Evolutionary conservation across 345 rosid genomes (phyloP), one percentile per base, ranked within the genome.

Genomic region (Anastatica hierochuntica): DNA sequence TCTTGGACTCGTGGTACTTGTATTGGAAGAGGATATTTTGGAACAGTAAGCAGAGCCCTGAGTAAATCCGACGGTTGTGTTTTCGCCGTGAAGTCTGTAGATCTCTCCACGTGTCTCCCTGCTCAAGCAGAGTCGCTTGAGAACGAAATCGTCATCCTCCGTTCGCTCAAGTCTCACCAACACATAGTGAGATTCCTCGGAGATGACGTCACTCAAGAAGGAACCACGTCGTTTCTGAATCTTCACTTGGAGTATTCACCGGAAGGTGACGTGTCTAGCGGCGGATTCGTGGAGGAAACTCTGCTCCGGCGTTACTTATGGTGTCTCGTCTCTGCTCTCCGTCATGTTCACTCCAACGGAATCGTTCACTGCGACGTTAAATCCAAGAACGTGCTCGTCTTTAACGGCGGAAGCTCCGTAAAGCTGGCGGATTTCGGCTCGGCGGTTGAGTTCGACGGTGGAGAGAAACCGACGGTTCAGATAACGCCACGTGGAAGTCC

Each of bases 401-500:
- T n/a, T n/a, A n/a, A n/a, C n/a, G 70, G 69, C 41, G 54, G 40
- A 2, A 26, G 60, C 63, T 59, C 2, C 6, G 6, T 90, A 60
- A 87, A 87, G 69, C 76, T 87, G 42, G 92, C 81, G 14, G 95
- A 87, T 72, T 87, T 87, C 52, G 95, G 95, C 2, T 74, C 89
- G 0, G 81, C 89, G 50, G 20, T 68, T 14, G 33, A 39, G 26
- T 56, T 2, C 58, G 1, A 5, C 29, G 14, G 26, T 42, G n/a
- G 0, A 2, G 24, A n/a, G 20, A n/a, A n/a, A n/a, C n/a, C 46
- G 0, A 4, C 30, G 13, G 38, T 37, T 8, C 36, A 20, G 20
- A 21, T 61, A 3, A 14, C 33, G 66, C 92, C 87, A 39, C 89
- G 87, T 21, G 95, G 95, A 63, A 87, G 92, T n/a, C 92, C 95